Conservation (phyloP, 2,329 filamentous ascomycete genomes). For the Pseudocercospora musae region DNA sequence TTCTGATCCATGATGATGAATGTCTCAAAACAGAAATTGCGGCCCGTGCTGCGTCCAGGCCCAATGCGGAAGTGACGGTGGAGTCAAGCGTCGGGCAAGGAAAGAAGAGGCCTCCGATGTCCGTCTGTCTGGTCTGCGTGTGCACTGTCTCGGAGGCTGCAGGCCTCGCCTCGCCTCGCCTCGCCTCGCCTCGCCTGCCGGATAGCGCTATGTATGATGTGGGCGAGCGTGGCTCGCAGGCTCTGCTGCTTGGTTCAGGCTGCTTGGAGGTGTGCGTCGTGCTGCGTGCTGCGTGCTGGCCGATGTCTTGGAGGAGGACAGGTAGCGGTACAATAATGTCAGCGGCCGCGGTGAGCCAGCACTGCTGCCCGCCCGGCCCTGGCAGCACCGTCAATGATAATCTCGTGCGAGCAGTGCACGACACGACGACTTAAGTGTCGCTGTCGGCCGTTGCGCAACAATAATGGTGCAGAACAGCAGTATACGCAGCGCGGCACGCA, state of each 20-base stretch:
- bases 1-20: slow-evolving; percentile 18
- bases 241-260: slow-evolving; percentile 2
- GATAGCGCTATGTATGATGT: too few species aligned
- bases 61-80: not conserved
- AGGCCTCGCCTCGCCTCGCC: too few species aligned
- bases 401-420: slow-evolving; percentile 16
- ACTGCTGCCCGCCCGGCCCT: slow-evolving; percentile 6
- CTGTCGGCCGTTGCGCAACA: slow-evolving; percentile 15
- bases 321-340: too few species aligned
- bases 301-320: slow-evolving; percentile 5
- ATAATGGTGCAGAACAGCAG: slow-evolving; percentile 13
- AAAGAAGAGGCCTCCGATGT: not conserved
- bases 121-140: too few species aligned
- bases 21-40: slow-evolving; percentile 6
- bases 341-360: not conserved
- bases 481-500: slow-evolving; percentile 15
- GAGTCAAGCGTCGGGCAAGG: not conserved
- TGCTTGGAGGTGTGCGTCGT: slow-evolving; percentile 3
- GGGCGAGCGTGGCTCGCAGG: slow-evolving; percentile 2
- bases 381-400: slow-evolving; percentile 7
- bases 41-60: slow-evolving; percentile 6
- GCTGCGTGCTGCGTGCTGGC: slow-evolving; percentile 1
- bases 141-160: too few species aligned
- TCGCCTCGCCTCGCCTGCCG: too few species aligned
- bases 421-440: slow-evolving; percentile 27